Evolutionary conservation across 2,329 filamentous ascomycete species (phyloP), one percentile per base, ranked within the genome.

Genomic region (Colletotrichum somersetense): DNA sequence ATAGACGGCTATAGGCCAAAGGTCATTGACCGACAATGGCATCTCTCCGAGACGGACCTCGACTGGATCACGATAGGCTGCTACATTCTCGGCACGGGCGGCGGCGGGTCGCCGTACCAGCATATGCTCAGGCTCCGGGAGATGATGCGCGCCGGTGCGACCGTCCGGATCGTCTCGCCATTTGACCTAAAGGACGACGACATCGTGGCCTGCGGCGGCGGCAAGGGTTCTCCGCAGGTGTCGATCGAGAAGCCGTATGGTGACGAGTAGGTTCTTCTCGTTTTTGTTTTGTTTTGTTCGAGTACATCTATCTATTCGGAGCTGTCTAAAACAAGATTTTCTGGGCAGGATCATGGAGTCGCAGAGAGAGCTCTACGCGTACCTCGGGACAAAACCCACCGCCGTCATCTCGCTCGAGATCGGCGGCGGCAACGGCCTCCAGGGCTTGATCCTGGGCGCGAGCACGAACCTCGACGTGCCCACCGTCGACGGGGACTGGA

Each of bases 361-460:
- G 3, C 86, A 88, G 71, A 74, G 76, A 0, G 88, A 88, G 75
- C 81, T 91, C 6, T 89, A 87, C 78, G 85, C 86, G 55, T 65
- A 48, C 16, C 85, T 87, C 40, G 82, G 86, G 55, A 80, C 83
- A 40, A 77, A 79, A 20, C 77, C 78, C 77, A 91, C 57, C 0
- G 65, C 65, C 40, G 66, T 67, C 4, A 63, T 67, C 11, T 63
- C 66, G 7, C 66, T 67, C 14, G 91, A 92, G 75, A 91, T 92
- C 65, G 91, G 91, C 20, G 91, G 91, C 16, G 86, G 86, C 2
- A 92, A 92, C 74, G 90, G 90, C 0, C 81, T 91, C 20, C 86
- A 89, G 72, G 85, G 87, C 14, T 81, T 91, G 79, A 83, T 89
- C 6, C 79, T 90, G 8, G 88, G 88, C 10, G 86, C 87, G 0